Percentiles rank a stretch among this genome's conserved stretches.
phyloP scores from a whole-genome alignment of 805 yeast species.

The Wickerhamiella galacta region DNA sequence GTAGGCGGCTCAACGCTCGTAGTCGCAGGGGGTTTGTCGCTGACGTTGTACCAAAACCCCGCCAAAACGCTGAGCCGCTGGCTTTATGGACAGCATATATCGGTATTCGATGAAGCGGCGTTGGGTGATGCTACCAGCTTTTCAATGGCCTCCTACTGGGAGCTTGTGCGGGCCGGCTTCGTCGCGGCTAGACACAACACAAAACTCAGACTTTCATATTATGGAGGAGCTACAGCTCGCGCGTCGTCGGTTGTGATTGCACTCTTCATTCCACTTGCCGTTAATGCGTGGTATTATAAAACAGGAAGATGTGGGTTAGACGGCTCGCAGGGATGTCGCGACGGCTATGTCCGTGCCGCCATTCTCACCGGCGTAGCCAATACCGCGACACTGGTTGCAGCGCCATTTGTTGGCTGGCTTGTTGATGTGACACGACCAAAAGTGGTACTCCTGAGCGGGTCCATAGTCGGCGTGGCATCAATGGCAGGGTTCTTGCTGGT shows the following conservation, averaged over 20 bases:
- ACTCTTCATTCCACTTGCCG: conserved; percentile 46
- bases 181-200: conserved; percentile 30
- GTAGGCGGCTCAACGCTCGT: conserved; percentile 5
- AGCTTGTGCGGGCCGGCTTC: conserved; percentile 32
- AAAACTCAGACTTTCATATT: conserved; percentile 37
- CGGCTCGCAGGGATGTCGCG: conserved; percentile 30
- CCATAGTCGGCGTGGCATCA: conserved; percentile 11
- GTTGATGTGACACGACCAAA: conserved; percentile 32
- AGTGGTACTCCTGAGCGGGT: conserved; percentile 17
- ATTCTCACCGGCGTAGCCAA: conserved; percentile 55
- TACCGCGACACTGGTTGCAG: conserved; percentile 36
- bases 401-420: conserved; percentile 49
- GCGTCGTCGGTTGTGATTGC: conserved; percentile 42
- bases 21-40: conserved; percentile 24
- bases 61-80: conserved; percentile 20
- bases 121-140: conserved; percentile 10
- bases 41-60: conserved; percentile 31
- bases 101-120: conserved; percentile 19
- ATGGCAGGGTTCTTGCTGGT: conserved; percentile 13
- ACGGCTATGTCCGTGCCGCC: conserved; percentile 49
- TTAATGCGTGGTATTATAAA: conserved; percentile 37
- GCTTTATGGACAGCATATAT: conserved; percentile 15
- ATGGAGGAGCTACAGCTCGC: conserved; percentile 47
- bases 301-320: conserved; percentile 31
- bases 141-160: conserved; percentile 22